Evolutionary conservation across 805 yeast genomes (phyloP).

Genomic region (Schwanniomyces polymorphus): DNA sequence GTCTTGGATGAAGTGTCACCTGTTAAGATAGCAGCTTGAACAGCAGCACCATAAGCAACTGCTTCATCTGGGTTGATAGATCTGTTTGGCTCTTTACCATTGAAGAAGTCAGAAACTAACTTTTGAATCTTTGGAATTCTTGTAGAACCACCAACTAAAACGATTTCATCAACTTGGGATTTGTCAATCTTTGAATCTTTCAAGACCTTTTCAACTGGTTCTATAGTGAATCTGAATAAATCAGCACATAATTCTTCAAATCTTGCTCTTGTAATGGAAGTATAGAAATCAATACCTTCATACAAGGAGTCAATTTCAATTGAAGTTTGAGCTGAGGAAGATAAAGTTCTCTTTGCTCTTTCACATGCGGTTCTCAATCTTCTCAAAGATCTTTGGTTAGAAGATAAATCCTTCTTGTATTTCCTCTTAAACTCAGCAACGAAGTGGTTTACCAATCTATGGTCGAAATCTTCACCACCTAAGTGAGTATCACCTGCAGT

Average conservation of each 20-base stretch:
- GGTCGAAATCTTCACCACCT: conserved; percentile 93
- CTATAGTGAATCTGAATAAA: conserved; percentile 71
- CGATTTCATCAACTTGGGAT: conserved; percentile 72
- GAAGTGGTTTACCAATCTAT: conserved; percentile 80
- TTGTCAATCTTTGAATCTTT: conserved; percentile 74
- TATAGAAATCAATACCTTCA: conserved; percentile 51
- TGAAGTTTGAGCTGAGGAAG: conserved; percentile 61
- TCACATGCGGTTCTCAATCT: conserved; percentile 70
- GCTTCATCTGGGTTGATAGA: conserved; percentile 95
- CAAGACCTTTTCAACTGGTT: conserved; percentile 78
- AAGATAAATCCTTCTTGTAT: conserved; percentile 46
- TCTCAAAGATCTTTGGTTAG: conserved; percentile 50
- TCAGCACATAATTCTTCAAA: conserved; percentile 65
- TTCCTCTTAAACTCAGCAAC: conserved; percentile 64
- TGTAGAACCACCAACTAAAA: conserved; percentile 89
- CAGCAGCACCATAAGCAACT: conserved; percentile 95
- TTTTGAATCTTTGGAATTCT: conserved; percentile 87
- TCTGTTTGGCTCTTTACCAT: conserved; percentile 83
- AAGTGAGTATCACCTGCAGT: conserved; percentile 95
- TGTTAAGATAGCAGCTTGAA: conserved; percentile 94
- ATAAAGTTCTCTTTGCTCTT: conserved; percentile 84
- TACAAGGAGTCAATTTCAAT: conserved; percentile 64
- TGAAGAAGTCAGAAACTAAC: conserved; percentile 69
- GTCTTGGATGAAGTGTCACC: conserved; percentile 80
- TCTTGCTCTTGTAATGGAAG: conserved; percentile 59